These are phyloP conservation scores for Akebia trifoliata DNA, from an alignment of 164 flowering plant genomes.

Conservation along the genomic window DNA sequence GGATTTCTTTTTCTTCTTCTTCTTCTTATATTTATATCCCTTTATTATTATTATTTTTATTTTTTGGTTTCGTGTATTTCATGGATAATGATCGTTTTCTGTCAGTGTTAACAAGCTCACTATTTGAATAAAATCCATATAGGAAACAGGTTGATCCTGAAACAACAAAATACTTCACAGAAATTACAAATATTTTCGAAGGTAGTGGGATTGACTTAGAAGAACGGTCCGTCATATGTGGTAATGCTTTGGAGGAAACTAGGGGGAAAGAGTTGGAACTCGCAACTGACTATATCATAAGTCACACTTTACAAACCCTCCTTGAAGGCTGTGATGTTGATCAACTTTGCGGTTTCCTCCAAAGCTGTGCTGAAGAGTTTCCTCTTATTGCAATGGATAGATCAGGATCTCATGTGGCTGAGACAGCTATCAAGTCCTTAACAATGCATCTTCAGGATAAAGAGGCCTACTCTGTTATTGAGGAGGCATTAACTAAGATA, in stretches of 20 bases:
- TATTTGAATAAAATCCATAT: conserved; percentile 13
- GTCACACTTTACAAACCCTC: conserved; percentile 67
- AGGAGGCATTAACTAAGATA: conserved; percentile 50
- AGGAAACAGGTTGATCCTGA: conserved; percentile 93
- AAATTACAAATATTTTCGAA: conserved; percentile 73
- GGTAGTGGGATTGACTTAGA: conserved; percentile 58
- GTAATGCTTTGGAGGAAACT: conserved; percentile 86
- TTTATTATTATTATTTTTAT: not conserved
- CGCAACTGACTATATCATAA: conserved; percentile 74
- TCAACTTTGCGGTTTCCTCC: conserved; percentile 68
- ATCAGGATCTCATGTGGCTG: conserved; percentile 97
- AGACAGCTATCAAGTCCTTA: conserved; percentile 72
- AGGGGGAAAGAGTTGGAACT: conserved; percentile 82
- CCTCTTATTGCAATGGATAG: conserved; percentile 64
- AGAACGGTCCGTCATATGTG: conserved; percentile 62
- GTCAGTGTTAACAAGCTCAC: conserved; percentile 4
- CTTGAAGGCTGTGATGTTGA: conserved; percentile 73
- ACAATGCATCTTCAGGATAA: conserved; percentile 54
- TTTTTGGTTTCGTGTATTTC: not conserved
- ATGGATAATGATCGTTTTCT: not conserved
- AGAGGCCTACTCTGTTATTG: conserved; percentile 45
- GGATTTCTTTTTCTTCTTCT: not conserved
- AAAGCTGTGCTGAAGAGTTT: conserved; percentile 56
- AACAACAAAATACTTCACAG: conserved; percentile 65
- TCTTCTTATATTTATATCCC: not conserved